phyloP scores from a whole-genome alignment of 345 rosid genomes.

The Crucihimalaya himalaica region DNA sequence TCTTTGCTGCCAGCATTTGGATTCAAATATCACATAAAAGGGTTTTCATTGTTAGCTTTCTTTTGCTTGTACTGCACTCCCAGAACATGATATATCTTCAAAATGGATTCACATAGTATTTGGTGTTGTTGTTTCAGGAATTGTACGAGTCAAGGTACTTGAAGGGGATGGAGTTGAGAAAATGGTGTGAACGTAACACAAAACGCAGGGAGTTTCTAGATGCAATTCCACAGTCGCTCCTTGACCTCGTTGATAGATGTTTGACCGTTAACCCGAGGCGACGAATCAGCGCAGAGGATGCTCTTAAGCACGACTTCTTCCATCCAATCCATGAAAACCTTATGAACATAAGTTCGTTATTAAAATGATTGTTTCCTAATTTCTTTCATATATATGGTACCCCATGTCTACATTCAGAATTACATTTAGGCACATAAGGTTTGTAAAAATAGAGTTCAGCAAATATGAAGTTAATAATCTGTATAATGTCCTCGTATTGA shows the following conservation, averaged over 20 bases:
- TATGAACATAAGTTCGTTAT: no score
- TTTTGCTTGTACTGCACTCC: not conserved
- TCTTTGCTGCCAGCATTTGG: constrained; percentile 1
- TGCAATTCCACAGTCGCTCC: constrained; percentile 58
- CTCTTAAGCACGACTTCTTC: constrained; percentile 84
- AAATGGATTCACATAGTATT: not conserved
- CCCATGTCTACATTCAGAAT: no score
- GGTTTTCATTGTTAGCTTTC: not conserved
- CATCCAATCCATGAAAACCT: constrained; percentile 61
- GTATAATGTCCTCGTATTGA: no score
- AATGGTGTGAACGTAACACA: constrained; percentile 73
- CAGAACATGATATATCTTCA: not conserved
- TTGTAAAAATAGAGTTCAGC: no score
- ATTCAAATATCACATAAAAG: constrained; percentile 4
- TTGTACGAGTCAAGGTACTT: constrained; percentile 54
- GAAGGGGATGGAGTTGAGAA: constrained; percentile 46
- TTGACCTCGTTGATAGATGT: constrained; percentile 87
- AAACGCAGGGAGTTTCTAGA: constrained; percentile 66
- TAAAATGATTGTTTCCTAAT: no score
- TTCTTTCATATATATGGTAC: no score
- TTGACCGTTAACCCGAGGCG: constrained; percentile 76
- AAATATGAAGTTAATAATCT: no score
- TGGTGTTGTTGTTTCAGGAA: constrained; percentile 51
- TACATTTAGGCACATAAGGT: no score
- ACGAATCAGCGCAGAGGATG: constrained; percentile 86